Base-by-base conservation (phyloP, 78 protist species). In the Neovahlkampfia damariscottae region DNA sequence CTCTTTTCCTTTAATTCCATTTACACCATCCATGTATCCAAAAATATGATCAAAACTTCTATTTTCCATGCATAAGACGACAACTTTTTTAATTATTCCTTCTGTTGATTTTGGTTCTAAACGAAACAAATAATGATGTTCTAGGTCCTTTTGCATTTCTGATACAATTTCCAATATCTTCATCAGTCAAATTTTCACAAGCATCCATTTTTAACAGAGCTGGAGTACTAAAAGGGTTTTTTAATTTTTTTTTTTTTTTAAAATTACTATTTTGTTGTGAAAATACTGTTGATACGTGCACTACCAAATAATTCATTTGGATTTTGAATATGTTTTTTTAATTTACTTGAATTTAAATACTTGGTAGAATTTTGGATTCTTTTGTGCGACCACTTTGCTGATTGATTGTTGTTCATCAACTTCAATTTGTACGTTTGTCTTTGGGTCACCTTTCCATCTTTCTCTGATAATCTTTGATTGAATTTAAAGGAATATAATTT, bases 271-370 rank as follows among this genome's bases (percentile, higher is more conserved):
- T 73, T 87, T 29, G 86, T 91, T 81, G 78, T 67, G 88, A 91
- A 94, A 30, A 96, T 79, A 70, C 84, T 80, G 36, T 50, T 32
- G 84, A 96, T 93, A 32, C 96, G 88, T n/a, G 99, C 99, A 40
- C 99, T 97, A 27, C 97, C 94, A 38, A 2, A 4, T 32, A 67
- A 2, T 38, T 5, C 76, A 9, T 4, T 10, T 19, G 58, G n/a
- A n/a, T n/a, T n/a, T n/a, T n/a, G n/a, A n/a, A n/a, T n/a, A n/a
- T n/a, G n/a, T n/a, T n/a, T n/a, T n/a, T n/a, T n/a, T n/a, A n/a
- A n/a, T n/a, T n/a, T n/a, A n/a, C n/a, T n/a, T n/a, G n/a, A n/a
- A n/a, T n/a, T n/a, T n/a, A n/a, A n/a, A n/a, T n/a, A n/a, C n/a
- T n/a, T n/a, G n/a, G n/a, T n/a, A n/a, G n/a, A n/a, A n/a, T n/a